Conservation (phyloP, 2,329 filamentous ascomycete species). For the Diplodia intermedia region DNA sequence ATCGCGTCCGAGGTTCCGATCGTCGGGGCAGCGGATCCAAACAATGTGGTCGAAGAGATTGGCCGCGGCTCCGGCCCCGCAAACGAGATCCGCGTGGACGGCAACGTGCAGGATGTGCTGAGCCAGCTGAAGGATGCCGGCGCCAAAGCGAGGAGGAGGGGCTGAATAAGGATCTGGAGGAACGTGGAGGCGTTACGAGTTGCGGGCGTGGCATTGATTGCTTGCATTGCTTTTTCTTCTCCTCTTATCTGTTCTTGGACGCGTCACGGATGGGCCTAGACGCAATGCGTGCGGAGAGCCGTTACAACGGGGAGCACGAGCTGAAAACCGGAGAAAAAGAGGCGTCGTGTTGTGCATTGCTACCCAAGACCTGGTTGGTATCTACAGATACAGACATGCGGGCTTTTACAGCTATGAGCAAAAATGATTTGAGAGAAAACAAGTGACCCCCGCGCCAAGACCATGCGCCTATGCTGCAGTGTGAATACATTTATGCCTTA, state of each 20-base stretch:
- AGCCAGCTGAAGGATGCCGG: conserved; percentile 45
- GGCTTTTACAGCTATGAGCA: background rate
- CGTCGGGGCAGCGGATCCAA: conserved; percentile 70
- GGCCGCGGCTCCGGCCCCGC: conserved; percentile 41
- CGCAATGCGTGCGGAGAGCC: background rate
- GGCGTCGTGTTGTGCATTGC: conserved; percentile 17
- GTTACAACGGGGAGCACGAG: background rate
- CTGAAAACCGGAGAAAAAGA: background rate
- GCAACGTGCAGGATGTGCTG: conserved; percentile 46
- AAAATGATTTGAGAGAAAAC: background rate
- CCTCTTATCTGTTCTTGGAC: conserved; percentile 1
- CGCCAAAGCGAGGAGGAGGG: conserved; percentile 45
- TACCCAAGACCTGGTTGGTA: conserved; percentile 24
- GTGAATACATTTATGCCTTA: conserved; percentile 10
- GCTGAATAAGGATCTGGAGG: conserved; percentile 33
- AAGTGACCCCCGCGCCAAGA: background rate
- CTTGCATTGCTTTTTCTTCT: conserved; percentile 16
- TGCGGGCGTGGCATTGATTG: background rate
- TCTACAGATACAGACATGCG: conserved; percentile 20
- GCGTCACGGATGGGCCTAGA: background rate
- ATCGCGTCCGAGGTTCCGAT: conserved; percentile 71
- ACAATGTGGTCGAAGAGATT: conserved; percentile 56
- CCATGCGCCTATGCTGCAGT: conserved; percentile 21
- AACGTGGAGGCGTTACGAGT: conserved; percentile 13
- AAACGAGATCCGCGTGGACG: conserved; percentile 41